These are phyloP conservation scores for Trichoderma reesei DNA, from an alignment of 495 filamentous ascomycete genomes.

Conservation along the genomic window DNA sequence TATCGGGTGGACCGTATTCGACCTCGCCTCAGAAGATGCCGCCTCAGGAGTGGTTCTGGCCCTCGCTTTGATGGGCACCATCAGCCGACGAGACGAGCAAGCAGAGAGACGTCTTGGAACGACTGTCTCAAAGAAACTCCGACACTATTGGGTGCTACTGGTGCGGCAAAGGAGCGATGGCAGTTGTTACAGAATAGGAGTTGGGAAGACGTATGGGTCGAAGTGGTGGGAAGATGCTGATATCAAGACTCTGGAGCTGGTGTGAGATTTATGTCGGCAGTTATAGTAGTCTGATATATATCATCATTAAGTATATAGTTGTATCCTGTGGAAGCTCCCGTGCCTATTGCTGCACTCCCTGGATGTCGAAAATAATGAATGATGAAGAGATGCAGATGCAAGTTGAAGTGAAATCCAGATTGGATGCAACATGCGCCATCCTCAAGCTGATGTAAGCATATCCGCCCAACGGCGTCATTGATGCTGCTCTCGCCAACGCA, in stretches of 20 bases:
- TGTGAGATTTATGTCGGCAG: background rate
- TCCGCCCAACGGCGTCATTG: background rate
- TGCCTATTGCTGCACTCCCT: too few species aligned
- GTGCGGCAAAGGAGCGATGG: background rate
- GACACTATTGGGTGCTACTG: background rate
- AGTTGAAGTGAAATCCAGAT: background rate
- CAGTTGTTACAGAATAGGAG: background rate
- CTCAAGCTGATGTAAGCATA: background rate
- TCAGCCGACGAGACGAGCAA: background rate
- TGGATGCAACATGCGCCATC: background rate
- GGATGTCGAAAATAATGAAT: too few species aligned
- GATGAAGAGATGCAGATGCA: too few species aligned
- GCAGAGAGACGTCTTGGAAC: background rate
- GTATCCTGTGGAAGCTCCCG: too few species aligned
- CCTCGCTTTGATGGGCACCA: background rate
- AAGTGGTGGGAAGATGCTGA: background rate
- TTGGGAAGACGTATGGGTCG: background rate
- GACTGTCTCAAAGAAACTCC: background rate
- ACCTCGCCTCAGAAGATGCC: background rate
- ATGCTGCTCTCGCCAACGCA: background rate
- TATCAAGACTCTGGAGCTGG: background rate
- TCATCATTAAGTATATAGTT: too few species aligned
- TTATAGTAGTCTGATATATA: too few species aligned
- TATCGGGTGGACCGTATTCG: background rate
- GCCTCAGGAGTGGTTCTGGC: background rate